Percentiles rank a stretch among this genome's conserved stretches.
These are phyloP conservation scores for Alectoria sarmentosa DNA, from an alignment of 495 filamentous ascomycete species.

Conservation along the genomic window DNA sequence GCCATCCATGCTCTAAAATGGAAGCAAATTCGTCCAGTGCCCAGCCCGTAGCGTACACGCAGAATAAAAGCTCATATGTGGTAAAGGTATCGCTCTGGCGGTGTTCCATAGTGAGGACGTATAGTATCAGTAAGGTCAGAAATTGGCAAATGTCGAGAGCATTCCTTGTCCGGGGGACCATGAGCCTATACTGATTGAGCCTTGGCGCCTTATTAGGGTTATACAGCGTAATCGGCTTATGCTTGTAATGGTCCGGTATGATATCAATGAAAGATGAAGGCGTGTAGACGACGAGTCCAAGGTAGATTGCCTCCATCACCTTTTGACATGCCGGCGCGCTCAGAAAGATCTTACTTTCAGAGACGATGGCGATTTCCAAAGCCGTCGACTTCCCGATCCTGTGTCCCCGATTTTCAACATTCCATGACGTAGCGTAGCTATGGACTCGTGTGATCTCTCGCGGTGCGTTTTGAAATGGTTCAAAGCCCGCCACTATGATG, in stretches of 20 bases:
- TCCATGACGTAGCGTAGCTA: conserved; percentile 39
- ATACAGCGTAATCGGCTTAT: conserved; percentile 62
- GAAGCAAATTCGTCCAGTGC: conserved; percentile 64
- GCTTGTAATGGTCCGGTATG: conserved; percentile 67
- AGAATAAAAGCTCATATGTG: conserved; percentile 50
- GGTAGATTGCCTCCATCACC: conserved; percentile 63
- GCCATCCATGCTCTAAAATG: conserved; percentile 65
- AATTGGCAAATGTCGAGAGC: conserved; percentile 62
- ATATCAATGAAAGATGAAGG: conserved; percentile 63
- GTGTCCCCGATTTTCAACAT: conserved; percentile 40
- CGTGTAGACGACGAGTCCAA: conserved; percentile 61
- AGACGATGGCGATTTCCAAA: conserved; percentile 64
- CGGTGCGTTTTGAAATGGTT: conserved; percentile 64
- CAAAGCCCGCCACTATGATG: conserved; percentile 64
- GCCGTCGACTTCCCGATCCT: conserved; percentile 56
- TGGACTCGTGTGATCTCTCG: conserved; percentile 46
- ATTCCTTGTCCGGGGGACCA: conserved; percentile 63
- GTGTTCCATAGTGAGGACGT: conserved; percentile 56
- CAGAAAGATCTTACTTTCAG: conserved; percentile 59
- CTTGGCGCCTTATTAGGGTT: conserved; percentile 56
- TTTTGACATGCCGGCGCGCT: conserved; percentile 62
- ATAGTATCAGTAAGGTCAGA: conserved; percentile 51
- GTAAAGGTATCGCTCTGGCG: conserved; percentile 44
- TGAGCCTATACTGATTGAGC: conserved; percentile 68
- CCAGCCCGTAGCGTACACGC: conserved; percentile 63